Evolutionary conservation across 345 rosid species (phyloP).

Genomic region (Conringia planisiliqua): DNA sequence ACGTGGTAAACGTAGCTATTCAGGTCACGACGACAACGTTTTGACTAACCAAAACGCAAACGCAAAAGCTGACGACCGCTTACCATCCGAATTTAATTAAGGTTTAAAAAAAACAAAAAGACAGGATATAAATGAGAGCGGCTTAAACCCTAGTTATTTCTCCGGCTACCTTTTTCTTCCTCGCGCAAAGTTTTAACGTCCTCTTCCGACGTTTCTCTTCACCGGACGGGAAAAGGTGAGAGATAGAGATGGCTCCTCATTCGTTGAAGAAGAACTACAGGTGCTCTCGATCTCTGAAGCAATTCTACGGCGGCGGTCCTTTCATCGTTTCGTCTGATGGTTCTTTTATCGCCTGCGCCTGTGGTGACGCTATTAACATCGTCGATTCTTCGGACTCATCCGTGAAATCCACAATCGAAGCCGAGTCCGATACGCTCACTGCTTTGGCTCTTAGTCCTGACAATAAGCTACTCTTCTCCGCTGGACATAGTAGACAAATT

Average conservation of each 20-base stretch:
- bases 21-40: background rate
- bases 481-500: conserved; percentile 89
- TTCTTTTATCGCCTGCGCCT: conserved; percentile 72
- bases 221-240: background rate
- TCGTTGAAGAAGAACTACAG: conserved; percentile 66
- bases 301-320: conserved; percentile 92
- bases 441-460: conserved; percentile 80
- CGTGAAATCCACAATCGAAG: conserved; percentile 62
- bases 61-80: background rate
- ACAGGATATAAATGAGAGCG: background rate
- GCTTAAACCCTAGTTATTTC: conserved; percentile 32
- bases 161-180: background rate
- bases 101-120: background rate
- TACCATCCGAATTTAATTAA: background rate
- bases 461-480: conserved; percentile 76
- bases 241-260: conserved; percentile 40
- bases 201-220: background rate
- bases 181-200: conserved; percentile 11
- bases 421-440: conserved; percentile 61
- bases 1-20: conserved; percentile 20
- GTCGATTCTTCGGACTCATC: conserved; percentile 59
- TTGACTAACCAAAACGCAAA: background rate
- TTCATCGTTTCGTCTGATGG: conserved; percentile 73
- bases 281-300: conserved; percentile 63
- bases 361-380: conserved; percentile 74